These are phyloP conservation scores for Colletotrichum liriopes DNA, from an alignment of 2,329 filamentous ascomycete species.

Conservation along the genomic window DNA sequence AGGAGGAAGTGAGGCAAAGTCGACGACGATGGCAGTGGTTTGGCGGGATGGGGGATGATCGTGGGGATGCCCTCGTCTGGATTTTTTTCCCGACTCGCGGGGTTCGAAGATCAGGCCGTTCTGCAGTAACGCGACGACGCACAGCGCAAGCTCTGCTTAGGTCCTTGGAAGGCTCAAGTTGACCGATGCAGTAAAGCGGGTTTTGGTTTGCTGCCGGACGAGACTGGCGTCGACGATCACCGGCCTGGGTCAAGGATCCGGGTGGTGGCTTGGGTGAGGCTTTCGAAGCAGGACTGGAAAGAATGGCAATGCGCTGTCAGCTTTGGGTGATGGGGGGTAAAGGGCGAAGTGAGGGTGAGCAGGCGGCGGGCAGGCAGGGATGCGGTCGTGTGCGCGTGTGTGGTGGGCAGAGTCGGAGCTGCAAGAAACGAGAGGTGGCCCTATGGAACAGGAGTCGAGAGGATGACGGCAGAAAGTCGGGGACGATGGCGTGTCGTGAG, in stretches of 20 bases:
- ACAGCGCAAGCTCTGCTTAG: conserved; percentile 1
- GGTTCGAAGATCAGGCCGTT: conserved; percentile 40
- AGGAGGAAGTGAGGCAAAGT: conserved; percentile 41
- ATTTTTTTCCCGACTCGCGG: conserved; percentile 34
- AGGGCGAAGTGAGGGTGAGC: conserved; percentile 18
- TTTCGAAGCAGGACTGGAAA: conserved; percentile 38
- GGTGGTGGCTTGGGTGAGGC: conserved; percentile 37
- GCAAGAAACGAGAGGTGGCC: conserved; percentile 35
- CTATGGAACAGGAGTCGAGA: conserved; percentile 21
- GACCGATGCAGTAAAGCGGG: conserved; percentile 15
- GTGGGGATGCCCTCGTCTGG: conserved; percentile 42
- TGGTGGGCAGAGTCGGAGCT: conserved; percentile 25
- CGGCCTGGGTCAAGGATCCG: conserved; percentile 41
- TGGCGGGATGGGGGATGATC: conserved; percentile 22
- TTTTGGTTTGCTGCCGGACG: conserved; percentile 24
- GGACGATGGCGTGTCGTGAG: conserved; percentile 11
- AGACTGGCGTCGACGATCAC: conserved; percentile 32
- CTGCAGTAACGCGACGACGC: conserved; percentile 22
- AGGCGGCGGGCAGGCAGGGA: conserved; percentile 27
- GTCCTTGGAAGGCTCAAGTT: conserved; percentile 11
- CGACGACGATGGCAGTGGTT: conserved; percentile 13
- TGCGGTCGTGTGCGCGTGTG: conserved; percentile 2
- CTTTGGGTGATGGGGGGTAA: conserved; percentile 5
- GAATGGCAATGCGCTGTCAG: conserved; percentile 40
- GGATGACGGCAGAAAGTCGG: conserved; percentile 40